Evolutionary conservation across 2,329 filamentous ascomycete species (phyloP), one percentile per base, ranked within the genome.

Genomic region (Pseudocercospora ulei): DNA sequence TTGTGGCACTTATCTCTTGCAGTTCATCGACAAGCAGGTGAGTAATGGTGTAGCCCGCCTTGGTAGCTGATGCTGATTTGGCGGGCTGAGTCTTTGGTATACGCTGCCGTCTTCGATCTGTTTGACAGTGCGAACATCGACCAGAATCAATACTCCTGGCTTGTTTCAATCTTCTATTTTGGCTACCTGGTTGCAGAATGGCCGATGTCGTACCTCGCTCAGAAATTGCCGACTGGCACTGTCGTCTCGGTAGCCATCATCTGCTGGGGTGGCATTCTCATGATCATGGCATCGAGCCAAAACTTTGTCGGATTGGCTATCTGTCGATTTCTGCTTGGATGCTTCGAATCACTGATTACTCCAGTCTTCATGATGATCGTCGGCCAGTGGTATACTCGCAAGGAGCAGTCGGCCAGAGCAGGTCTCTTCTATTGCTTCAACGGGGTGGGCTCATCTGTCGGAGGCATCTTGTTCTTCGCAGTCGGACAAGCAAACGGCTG

Each of bases 391-490:
- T 82, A 82, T 57, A 73, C 72, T 39, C 69, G 78, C 11, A 71
- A 78, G 38, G 78, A 75, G 69, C 5, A 55, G 19, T 51, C 53
- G 4, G 35, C 46, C 3, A 30, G 53, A 20, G 52, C 53, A 9
- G 48, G 47, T n/a, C 35, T 47, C n/a, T 65, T 64, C 60, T 79
- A 80, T 58, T 81, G 81, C 74, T 83, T 82, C 77, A 84, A 83
- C 55, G 79, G 80, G 1, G 70, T 68, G 1, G 79, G 83, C 52
- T 78, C 81, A 50, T 76, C 82, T 30, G 74, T 81, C 2, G 79
- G 79, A 18, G 79, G 79, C 2, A 69, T 83, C 1, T 64, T 82
- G 0, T 78, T 78, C 2, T 74, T 73, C 47, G 68, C 54, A 16
- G 61, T 66, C 43, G 56, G 56, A 9, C 54, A 61, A 28, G 55